Conservation (phyloP, 2,329 filamentous ascomycete genomes). For the Xylariaceae sp. region DNA sequence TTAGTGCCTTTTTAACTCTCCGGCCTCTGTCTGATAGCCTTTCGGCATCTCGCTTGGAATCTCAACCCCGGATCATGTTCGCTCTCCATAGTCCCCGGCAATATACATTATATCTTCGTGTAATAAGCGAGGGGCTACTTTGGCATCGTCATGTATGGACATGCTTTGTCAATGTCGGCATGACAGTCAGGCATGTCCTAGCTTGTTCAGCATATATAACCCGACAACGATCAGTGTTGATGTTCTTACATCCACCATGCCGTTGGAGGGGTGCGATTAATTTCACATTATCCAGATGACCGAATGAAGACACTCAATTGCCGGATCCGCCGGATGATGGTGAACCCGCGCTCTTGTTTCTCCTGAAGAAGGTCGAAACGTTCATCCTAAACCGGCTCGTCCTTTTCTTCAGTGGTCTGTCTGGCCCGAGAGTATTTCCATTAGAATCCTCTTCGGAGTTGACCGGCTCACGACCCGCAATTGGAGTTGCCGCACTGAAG, state of each 20-base stretch:
- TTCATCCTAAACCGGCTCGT: slow-evolving; percentile 67
- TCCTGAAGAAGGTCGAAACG: slow-evolving; percentile 58
- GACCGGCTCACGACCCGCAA: slow-evolving; percentile 32
- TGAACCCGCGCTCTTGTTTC: slow-evolving; percentile 51
- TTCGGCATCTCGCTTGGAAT: neutral
- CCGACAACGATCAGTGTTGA: slow-evolving; percentile 3
- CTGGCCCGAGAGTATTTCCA: slow-evolving; percentile 50
- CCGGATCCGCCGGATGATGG: slow-evolving; percentile 33
- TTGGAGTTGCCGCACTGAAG: slow-evolving; percentile 34
- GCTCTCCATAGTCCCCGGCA: slow-evolving; percentile 8
- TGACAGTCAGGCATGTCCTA: neutral
- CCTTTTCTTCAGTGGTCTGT: slow-evolving; percentile 62
- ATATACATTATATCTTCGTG: slow-evolving; percentile 25
- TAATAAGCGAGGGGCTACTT: slow-evolving; percentile 2
- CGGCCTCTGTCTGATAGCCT: neutral
- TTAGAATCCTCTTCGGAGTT: slow-evolving; percentile 44
- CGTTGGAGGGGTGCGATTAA: neutral
- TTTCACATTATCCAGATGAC: slow-evolving; percentile 6
- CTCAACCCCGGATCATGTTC: neutral
- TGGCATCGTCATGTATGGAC: slow-evolving; percentile 4
- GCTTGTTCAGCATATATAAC: slow-evolving; percentile 5
- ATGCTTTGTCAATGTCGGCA: neutral
- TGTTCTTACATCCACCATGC: slow-evolving; percentile 2
- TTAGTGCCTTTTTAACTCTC: slow-evolving; percentile 9
- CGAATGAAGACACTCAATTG: slow-evolving; percentile 12